These are phyloP conservation scores for Ogataea trehaloabstinens DNA, from an alignment of 805 yeast genomes.

Conservation along the genomic window DNA sequence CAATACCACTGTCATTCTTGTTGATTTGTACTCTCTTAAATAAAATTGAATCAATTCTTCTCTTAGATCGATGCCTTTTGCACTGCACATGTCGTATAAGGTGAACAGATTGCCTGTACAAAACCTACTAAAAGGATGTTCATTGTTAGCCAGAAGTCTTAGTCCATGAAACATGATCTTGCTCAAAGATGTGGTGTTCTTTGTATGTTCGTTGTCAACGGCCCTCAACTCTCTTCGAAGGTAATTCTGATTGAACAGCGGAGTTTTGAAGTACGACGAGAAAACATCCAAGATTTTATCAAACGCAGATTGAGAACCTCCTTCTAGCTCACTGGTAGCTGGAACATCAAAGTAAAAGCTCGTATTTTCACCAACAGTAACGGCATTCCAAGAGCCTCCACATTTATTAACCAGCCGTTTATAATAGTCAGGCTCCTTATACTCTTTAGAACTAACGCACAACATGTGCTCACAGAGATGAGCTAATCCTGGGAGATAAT, in stretches of 20 bases:
- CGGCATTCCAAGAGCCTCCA: constrained; percentile 66
- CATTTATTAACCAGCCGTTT: constrained; percentile 40
- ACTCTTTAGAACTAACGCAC: constrained; percentile 54
- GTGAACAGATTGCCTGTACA: constrained; percentile 65
- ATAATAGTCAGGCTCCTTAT: constrained; percentile 46
- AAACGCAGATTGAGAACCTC: constrained; percentile 34
- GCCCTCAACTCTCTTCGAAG: constrained; percentile 55
- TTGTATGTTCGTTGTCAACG: constrained; percentile 63
- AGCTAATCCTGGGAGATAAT: constrained; percentile 72
- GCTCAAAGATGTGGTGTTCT: constrained; percentile 42
- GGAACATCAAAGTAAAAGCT: constrained; percentile 65
- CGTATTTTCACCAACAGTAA: constrained; percentile 66
- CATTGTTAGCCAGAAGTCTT: constrained; percentile 44
- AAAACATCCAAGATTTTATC: constrained; percentile 48
- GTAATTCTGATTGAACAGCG: constrained; percentile 43
- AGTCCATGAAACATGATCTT: constrained; percentile 60
- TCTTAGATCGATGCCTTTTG: constrained; percentile 36
- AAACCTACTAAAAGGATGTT: constrained; percentile 59
- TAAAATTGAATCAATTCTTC: constrained; percentile 39
- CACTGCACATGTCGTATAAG: constrained; percentile 34
- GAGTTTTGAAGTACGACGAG: constrained; percentile 48
- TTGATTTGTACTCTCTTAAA: constrained; percentile 39
- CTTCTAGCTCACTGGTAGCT: constrained; percentile 19
- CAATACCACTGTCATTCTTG: constrained; percentile 56
- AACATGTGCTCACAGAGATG: constrained; percentile 85